Percentiles rank a stretch among this genome's conserved stretches.
Conservation (phyloP, 2,329 filamentous ascomycete species). For the Colletotrichum tamarilloi region DNA sequence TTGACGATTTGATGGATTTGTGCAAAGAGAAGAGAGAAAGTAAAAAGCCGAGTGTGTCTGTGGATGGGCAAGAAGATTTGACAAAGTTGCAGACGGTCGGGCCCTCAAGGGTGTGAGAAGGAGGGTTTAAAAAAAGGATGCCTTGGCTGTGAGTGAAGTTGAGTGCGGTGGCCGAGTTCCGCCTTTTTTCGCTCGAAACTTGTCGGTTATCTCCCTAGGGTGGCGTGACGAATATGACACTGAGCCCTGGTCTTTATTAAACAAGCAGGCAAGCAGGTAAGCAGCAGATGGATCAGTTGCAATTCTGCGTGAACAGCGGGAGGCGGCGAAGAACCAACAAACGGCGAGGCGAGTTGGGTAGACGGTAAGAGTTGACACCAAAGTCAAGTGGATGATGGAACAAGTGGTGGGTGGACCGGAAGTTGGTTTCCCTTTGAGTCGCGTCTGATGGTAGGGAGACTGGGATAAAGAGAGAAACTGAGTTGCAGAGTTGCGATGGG, state of each 20-base stretch:
- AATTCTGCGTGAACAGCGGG: neutral
- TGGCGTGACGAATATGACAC: constrained; percentile 31
- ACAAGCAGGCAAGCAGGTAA: neutral
- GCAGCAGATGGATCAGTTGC: neutral
- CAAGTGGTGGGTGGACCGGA: neutral
- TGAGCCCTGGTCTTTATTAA: constrained; percentile 22
- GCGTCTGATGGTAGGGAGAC: neutral
- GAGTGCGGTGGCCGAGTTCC: constrained; percentile 34
- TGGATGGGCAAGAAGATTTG: constrained; percentile 15
- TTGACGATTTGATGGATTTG: neutral
- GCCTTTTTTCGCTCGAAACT: constrained; percentile 35
- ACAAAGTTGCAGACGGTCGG: constrained; percentile 29
- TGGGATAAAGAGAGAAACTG: neutral
- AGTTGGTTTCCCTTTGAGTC: constrained; percentile 2
- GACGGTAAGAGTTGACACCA: neutral
- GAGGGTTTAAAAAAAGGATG: constrained; percentile 27
- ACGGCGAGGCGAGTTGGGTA: neutral
- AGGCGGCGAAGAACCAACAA: constrained; percentile 1
- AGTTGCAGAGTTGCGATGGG: constrained; percentile 1
- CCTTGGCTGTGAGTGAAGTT: constrained; percentile 35
- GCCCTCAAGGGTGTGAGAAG: constrained; percentile 17
- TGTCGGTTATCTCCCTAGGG: constrained; percentile 34
- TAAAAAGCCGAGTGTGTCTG: neutral
- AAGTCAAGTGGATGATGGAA: neutral
- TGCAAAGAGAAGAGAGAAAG: neutral